These are phyloP conservation scores for Spathaspora sp. DNA, from an alignment of 805 yeast species.

Conservation along the genomic window DNA sequence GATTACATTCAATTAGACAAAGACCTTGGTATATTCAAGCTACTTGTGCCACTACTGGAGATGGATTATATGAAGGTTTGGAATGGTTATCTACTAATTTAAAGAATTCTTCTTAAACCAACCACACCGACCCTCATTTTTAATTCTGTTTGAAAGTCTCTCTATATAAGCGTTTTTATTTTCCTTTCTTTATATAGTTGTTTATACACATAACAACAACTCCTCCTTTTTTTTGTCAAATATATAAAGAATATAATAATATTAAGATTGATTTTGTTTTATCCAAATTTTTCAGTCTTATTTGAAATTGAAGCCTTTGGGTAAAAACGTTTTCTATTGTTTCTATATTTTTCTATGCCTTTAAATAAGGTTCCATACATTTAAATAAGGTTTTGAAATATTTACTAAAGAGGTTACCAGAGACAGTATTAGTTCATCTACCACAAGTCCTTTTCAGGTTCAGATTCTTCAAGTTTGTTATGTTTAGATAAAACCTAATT, in stretches of 20 bases:
- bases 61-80: conserved; percentile 95
- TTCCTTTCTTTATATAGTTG: neutral
- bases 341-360: neutral
- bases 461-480: too few species aligned
- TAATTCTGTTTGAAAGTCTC: neutral
- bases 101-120: conserved; percentile 44
- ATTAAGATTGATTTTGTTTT: neutral
- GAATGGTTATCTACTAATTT: conserved; percentile 94
- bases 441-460: neutral
- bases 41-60: conserved; percentile 98
- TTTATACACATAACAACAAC: neutral
- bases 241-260: neutral
- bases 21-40: conserved; percentile 99
- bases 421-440: neutral
- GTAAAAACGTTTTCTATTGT: neutral
- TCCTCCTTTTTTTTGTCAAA: neutral
- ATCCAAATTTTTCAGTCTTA: too few species aligned
- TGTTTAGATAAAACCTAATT: too few species aligned
- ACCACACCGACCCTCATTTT: neutral
- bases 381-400: too few species aligned
- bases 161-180: neutral
- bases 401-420: neutral
- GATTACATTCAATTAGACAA: conserved; percentile 94
- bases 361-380: too few species aligned
- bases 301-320: neutral